phyloP scores from a whole-genome alignment of 2,329 filamentous ascomycete species.

The Pseudogymnoascus sp. region DNA sequence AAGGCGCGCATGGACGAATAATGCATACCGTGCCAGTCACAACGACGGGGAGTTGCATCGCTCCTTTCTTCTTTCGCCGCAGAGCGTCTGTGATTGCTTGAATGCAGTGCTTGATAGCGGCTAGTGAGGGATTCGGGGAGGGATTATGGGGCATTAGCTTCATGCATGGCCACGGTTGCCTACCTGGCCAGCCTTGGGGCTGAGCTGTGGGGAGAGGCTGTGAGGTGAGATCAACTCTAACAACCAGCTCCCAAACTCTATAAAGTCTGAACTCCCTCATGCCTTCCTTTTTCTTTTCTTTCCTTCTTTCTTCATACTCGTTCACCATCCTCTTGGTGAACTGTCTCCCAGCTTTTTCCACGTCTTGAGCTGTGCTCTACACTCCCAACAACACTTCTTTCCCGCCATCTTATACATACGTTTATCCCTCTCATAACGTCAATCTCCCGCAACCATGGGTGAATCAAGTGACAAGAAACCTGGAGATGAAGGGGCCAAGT shows the following conservation, averaged over 20 bases:
- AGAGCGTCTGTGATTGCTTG: neutral
- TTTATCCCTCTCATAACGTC: neutral
- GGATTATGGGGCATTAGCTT: neutral
- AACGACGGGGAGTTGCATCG: neutral
- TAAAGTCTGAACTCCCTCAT: neutral
- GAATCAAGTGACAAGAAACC: neutral
- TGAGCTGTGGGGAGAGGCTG: slow-evolving; percentile 1
- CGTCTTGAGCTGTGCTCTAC: slow-evolving; percentile 1
- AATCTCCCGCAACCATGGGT: slow-evolving; percentile 11
- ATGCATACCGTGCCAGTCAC: neutral
- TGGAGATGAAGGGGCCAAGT: slow-evolving; percentile 14
- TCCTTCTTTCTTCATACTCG: neutral
- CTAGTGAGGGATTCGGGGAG: neutral
- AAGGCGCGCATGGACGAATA: neutral
- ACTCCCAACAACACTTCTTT: neutral
- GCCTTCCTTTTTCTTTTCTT: neutral
- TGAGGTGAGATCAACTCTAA: neutral
- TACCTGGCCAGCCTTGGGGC: slow-evolving; percentile 3
- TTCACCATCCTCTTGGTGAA: neutral
- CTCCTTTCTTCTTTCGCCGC: neutral
- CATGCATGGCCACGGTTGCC: slow-evolving; percentile 4
- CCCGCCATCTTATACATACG: neutral
- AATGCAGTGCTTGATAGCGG: neutral
- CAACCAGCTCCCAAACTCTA: neutral
- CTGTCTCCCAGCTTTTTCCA: neutral